These are phyloP conservation scores for Colletotrichum eleusines DNA, from an alignment of 2,329 filamentous ascomycete species.

Conservation along the genomic window DNA sequence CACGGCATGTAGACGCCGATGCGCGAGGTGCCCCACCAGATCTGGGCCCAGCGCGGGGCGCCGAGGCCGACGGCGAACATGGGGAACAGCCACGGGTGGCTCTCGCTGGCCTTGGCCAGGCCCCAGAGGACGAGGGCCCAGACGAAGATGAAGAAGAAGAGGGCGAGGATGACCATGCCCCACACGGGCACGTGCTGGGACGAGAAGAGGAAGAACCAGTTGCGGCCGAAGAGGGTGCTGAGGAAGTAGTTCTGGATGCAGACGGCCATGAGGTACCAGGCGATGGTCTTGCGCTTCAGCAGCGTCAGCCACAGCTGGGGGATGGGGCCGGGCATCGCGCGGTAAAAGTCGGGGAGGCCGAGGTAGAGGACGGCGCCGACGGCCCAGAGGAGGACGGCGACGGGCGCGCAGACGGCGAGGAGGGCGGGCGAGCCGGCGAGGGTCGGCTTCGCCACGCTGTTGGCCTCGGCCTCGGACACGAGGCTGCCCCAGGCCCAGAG, in stretches of 20 bases:
- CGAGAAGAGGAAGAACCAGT: conserved; percentile 74
- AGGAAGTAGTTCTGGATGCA: conserved; percentile 77
- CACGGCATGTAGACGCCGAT: conserved; percentile 73
- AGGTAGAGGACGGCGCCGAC: conserved; percentile 68
- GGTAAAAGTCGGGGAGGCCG: conserved; percentile 75
- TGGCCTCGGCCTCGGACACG: conserved; percentile 37
- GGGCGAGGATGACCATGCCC: conserved; percentile 67
- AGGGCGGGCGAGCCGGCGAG: conserved; percentile 49
- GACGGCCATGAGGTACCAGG: conserved; percentile 75
- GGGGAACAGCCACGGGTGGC: conserved; percentile 76
- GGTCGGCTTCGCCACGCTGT: conserved; percentile 35
- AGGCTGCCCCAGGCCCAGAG: conserved; percentile 75
- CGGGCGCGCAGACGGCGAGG: conserved; percentile 66
- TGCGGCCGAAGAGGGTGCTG: conserved; percentile 73
- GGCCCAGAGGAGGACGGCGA: conserved; percentile 68
- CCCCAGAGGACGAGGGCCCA: conserved; percentile 66
- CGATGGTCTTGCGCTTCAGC: conserved; percentile 71
- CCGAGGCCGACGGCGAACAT: conserved; percentile 76
- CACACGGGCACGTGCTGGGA: conserved; percentile 67
- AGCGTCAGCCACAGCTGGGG: conserved; percentile 75
- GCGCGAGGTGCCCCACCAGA: conserved; percentile 73
- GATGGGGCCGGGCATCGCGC: conserved; percentile 71
- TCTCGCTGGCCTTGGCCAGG: conserved; percentile 66
- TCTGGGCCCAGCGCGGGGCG: conserved; percentile 75
- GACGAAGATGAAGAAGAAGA: conserved; percentile 65